A percentile compares a stretch with the other conserved stretches of the same genome.
Evolutionary conservation across 2,329 filamentous ascomycete species (phyloP).

Genomic region (Penicillium sp.): DNA sequence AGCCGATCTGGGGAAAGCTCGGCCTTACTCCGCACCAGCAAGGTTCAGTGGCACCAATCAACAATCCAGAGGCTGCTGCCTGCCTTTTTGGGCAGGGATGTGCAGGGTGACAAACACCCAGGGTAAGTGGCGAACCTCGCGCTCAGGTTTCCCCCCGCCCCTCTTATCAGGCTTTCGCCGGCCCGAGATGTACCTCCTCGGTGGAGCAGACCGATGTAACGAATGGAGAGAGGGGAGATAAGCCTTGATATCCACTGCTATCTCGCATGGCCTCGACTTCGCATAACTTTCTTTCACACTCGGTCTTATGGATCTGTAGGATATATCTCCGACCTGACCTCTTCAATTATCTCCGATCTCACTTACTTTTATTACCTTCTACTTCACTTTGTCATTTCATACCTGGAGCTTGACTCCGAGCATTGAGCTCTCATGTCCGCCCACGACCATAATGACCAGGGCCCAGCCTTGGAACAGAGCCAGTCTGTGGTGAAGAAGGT

Average conservation of each 20-base stretch:
- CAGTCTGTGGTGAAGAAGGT: constrained; percentile 13
- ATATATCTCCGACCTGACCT: neutral
- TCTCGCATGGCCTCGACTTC: constrained; percentile 1
- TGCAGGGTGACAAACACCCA: neutral
- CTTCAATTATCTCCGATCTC: neutral
- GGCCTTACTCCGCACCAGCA: constrained; percentile 1
- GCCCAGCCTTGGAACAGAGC: constrained; percentile 8
- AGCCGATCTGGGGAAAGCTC: constrained; percentile 25
- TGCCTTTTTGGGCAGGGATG: neutral
- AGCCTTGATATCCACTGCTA: neutral
- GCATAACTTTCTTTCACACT: neutral
- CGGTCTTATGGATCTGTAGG: neutral
- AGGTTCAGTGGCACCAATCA: neutral
- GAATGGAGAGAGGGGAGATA: neutral
- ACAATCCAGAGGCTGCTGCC: neutral
- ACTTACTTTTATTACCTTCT: neutral
- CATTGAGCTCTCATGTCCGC: neutral
- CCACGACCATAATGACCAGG: neutral
- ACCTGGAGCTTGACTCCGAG: neutral
- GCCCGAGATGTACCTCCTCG: neutral
- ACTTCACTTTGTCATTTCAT: neutral
- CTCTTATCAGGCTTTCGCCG: neutral
- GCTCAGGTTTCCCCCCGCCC: neutral
- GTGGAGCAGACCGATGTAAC: neutral
- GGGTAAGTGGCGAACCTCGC: neutral